Percentiles rank a stretch among this genome's conserved stretches.
phyloP scores from a whole-genome alignment of 768 basidiomycete species.

The Steccherinum ochraceum region DNA sequence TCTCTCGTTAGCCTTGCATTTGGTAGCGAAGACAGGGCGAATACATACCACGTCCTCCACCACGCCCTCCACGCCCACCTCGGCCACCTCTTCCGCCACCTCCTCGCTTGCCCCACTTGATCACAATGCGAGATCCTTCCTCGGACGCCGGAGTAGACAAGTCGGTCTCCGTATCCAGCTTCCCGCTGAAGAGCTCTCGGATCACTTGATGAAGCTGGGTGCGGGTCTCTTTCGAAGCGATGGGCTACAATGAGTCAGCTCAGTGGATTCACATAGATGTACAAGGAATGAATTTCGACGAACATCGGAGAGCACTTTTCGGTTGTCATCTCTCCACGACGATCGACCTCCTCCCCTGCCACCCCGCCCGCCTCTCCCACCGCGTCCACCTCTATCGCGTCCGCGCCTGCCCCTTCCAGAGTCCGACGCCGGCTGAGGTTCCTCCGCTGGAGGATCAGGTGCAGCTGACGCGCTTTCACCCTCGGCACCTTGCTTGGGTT shows the following conservation, averaged over 20 bases:
- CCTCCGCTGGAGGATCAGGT: constrained; percentile 9
- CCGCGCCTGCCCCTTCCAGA: constrained; percentile 32
- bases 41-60: constrained; percentile 6
- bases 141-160: constrained; percentile 40
- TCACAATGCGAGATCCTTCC: constrained; percentile 68
- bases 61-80: constrained; percentile 33
- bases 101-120: constrained; percentile 67
- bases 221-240: constrained; percentile 72
- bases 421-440: constrained; percentile 12
- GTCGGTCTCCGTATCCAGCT: constrained; percentile 81
- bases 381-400: constrained; percentile 32
- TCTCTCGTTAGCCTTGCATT: neutral
- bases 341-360: constrained; percentile 35
- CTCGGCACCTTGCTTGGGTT: constrained; percentile 25
- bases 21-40: too few species aligned
- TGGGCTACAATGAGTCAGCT: constrained; percentile 50
- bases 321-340: constrained; percentile 50
- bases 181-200: constrained; percentile 75
- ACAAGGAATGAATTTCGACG: constrained; percentile 25
- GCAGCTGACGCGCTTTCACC: constrained; percentile 13
- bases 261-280: constrained; percentile 2
- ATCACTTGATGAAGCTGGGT: constrained; percentile 78
- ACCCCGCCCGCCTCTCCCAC: constrained; percentile 41
- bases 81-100: constrained; percentile 44
- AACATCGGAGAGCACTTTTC: constrained; percentile 81